Conservation (phyloP, 169 alveolate genomes). For the Plasmodium adleri region DNA sequence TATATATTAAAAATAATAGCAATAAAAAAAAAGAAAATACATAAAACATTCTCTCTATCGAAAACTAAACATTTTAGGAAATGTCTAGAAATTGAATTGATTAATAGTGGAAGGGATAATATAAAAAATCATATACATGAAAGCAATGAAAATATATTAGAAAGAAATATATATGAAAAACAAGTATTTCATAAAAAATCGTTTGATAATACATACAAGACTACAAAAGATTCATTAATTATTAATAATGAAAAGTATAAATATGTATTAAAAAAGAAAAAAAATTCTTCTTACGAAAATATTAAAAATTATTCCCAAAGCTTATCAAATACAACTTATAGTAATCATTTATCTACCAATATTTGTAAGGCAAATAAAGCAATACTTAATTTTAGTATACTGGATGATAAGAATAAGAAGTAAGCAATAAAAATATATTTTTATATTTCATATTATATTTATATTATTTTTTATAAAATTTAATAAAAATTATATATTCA, state of each 20-base stretch:
- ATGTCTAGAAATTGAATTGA: slow-evolving; percentile 72
- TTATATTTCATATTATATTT: not conserved
- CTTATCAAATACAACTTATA: slow-evolving; percentile 21
- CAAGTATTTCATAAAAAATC: not conserved
- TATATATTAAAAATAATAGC: slow-evolving; percentile 72
- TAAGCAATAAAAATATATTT: not conserved
- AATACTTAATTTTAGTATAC: slow-evolving; percentile 58
- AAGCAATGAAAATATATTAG: not conserved
- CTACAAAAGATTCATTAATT: not conserved
- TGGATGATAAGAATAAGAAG: slow-evolving; percentile 72
- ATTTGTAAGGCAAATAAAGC: slow-evolving; percentile 36
- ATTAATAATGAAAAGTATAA: not conserved
- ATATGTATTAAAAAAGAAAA: not conserved
- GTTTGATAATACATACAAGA: not conserved
- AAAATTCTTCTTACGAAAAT: slow-evolving; percentile 35
- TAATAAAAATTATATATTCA: not conserved
- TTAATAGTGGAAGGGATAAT: not conserved
- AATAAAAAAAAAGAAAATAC: slow-evolving; percentile 64
- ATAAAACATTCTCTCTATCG: slow-evolving; percentile 58
- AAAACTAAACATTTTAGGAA: slow-evolving; percentile 67
- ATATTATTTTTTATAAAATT: not conserved
- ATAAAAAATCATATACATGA: not conserved
- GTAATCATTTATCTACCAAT: not conserved
- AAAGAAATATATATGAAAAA: not conserved
- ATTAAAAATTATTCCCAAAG: slow-evolving; percentile 31